Conservation (phyloP, 2,329 filamentous ascomycete species). For the Aspergillus alliaceus region DNA sequence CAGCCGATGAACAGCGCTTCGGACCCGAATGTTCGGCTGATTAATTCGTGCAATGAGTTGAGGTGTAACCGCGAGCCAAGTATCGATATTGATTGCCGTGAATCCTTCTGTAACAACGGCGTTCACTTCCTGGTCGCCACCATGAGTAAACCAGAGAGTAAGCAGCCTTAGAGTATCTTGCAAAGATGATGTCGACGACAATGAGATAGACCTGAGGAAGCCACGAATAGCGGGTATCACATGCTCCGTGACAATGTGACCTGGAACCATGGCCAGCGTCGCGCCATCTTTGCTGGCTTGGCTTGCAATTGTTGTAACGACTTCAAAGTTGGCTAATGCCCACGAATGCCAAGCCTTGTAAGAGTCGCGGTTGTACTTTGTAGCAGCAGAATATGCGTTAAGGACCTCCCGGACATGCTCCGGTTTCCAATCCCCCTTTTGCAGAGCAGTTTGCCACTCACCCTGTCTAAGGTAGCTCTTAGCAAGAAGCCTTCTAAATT, state of each 20-base stretch:
- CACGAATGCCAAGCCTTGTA: conserved; percentile 99
- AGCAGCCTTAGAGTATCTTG: conserved; percentile 92
- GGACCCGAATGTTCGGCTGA: conserved; percentile 84
- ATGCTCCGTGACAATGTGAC: conserved; percentile 74
- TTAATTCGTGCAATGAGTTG: conserved; percentile 97
- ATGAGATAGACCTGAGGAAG: conserved; percentile 95
- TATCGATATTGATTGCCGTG: conserved; percentile 88
- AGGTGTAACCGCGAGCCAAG: conserved; percentile 97
- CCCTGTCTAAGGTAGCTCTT: conserved; percentile 96
- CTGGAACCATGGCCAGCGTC: conserved; percentile 55
- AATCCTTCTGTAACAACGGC: conserved; percentile 87
- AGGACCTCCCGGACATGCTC: conserved; percentile 85
- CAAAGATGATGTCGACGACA: conserved; percentile 87
- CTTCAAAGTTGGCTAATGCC: conserved; percentile 97
- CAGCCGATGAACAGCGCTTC: conserved; percentile 87
- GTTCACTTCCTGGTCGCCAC: conserved; percentile 84
- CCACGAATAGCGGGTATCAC: conserved; percentile 93
- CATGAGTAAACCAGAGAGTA: conserved; percentile 95
- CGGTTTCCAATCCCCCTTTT: conserved; percentile 85
- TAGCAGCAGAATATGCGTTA: conserved; percentile 86
- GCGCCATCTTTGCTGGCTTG: conserved; percentile 60
- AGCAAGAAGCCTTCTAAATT: conserved; percentile 71
- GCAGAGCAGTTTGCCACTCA: conserved; percentile 87
- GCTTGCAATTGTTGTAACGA: conserved; percentile 78
- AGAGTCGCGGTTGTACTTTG: conserved; percentile 89